A percentile compares a stretch with the other conserved stretches of the same genome.
Evolutionary conservation across 2,329 filamentous ascomycete genomes (phyloP).

Genomic region (Pestalotiopsis fici): DNA sequence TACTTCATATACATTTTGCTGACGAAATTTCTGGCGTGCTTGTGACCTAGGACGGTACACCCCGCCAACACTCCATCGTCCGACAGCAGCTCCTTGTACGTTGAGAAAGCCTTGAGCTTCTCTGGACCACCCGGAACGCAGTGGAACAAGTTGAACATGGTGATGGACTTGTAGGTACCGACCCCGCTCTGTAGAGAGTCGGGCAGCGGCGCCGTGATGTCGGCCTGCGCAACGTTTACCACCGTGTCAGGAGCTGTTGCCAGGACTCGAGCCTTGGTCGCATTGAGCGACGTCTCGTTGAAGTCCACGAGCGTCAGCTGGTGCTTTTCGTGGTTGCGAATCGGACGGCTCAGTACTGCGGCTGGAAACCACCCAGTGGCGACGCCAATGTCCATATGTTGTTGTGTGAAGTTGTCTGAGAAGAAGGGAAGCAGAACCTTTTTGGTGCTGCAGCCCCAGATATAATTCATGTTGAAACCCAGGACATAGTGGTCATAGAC

Average conservation of each 20-base stretch:
- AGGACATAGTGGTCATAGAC: slow-evolving; percentile 34
- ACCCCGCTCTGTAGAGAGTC: slow-evolving; percentile 21
- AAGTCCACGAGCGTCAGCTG: slow-evolving; percentile 37
- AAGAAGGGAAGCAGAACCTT: slow-evolving; percentile 34
- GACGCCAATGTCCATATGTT: slow-evolving; percentile 41
- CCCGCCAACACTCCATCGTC: slow-evolving; percentile 38
- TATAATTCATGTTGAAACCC: slow-evolving; percentile 33
- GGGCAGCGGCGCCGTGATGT: slow-evolving; percentile 34
- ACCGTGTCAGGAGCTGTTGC: slow-evolving; percentile 17
- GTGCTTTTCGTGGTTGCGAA: slow-evolving; percentile 18
- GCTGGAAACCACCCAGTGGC: slow-evolving; percentile 39
- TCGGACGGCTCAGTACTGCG: slow-evolving; percentile 20
- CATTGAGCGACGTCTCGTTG: slow-evolving; percentile 31
- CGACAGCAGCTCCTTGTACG: slow-evolving; percentile 31
- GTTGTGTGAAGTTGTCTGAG: slow-evolving; percentile 30
- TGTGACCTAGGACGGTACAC: slow-evolving; percentile 36
- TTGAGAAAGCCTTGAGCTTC: slow-evolving; percentile 31
- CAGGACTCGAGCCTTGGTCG: slow-evolving; percentile 26
- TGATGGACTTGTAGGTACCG: slow-evolving; percentile 40
- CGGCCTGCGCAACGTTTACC: slow-evolving; percentile 32
- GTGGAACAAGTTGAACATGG: slow-evolving; percentile 43
- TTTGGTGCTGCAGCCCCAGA: slow-evolving; percentile 36
- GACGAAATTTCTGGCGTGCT: slow-evolving; percentile 24
- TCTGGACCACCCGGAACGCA: slow-evolving; percentile 35
- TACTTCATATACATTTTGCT: slow-evolving; percentile 24